Base-by-base conservation (phyloP, 768 basidiomycete species). In the Leccinum sublutescens region DNA sequence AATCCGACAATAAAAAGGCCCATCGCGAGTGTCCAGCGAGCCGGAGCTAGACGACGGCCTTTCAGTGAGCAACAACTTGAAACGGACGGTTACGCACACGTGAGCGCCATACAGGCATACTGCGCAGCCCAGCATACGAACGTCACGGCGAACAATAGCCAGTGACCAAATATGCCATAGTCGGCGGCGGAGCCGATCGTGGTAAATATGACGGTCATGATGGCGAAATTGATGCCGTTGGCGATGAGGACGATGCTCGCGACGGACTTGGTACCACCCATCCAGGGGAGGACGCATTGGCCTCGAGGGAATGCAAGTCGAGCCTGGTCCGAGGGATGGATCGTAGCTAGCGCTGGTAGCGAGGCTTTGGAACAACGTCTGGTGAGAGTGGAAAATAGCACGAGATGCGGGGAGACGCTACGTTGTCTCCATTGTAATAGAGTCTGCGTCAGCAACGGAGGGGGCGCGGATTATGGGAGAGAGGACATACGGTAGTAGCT, bases 201-300 rank as follows among this genome's bases (percentile, higher is more conserved):
- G 2, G 91, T 93, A 74, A 93, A 91, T 50, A 93, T 83, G 33
- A 81, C 61, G 0, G 91, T 91, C 89, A 93, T 91, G 17, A 90
- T 76, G 11, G 87, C 88, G 61, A 92, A 93, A 66, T 85, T 85
- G 54, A 87, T 75, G 1, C 91, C 90, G 50, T 89, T 92, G 0
- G 90, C 82, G 19, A 93, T 75, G 14, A 93, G 76, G n/a, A 93
- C 85, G 27, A 93, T 75, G 48, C 90, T 89, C 12, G 87, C 82
- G 38, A 94, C 85, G 2, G 86, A 73, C 70, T 89, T 91, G 3
- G 87, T 87, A 3, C 89, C 87, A 17, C 80, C 77, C 7, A 77
- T 82, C 91, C 91, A 93, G 0, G 88, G 89, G 43, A 93, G 73
- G 27, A 93, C 89, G 62, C 91, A 93, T 68, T 83, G 82, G 0